Base-by-base conservation (phyloP, 2,329 filamentous ascomycete species). In the Gaeumannomyces tritici region DNA sequence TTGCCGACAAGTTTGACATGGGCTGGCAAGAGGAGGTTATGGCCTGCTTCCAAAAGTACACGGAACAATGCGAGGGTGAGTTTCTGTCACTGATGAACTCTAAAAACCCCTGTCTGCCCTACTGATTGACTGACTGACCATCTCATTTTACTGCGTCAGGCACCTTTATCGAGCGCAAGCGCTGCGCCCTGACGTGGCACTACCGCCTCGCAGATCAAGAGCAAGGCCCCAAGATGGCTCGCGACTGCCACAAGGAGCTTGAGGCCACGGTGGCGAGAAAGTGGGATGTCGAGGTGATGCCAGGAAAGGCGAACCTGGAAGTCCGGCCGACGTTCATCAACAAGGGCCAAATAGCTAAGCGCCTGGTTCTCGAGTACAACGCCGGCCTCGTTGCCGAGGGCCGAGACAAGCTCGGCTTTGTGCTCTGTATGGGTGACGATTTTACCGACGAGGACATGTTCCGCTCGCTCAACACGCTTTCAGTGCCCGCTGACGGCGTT, bases 391-490 rank as follows among this genome's bases (percentile, higher is more conserved):
- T 72, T 68, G 26, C 59, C 57, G n/a, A 27, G 31, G 60, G 28
- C 47, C 15, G 28, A 5, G 61, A 56, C n/a, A 59, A 64, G 1
- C 51, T 63, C n/a, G 56, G 4, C 79, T 97, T 98, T 71, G 87
- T 96, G 13, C 81, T 98, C 61, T 99, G 95, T 74, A 78, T 93
- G 65, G 95, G 95, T 55, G 95, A 99, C 74, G 95, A 99, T 71
- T 96, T 95, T 69, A 99, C 95, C 7, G 95, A 99, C 72, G 95
- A 99, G 82, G 93, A 96, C 88, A 87, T 88, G 85, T 98, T 98
- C 84, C 89, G 91, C 62, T 88, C 91, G 18, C 82, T 98, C 57
- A 86, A 86, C 69, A 79, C 77, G 0, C 73, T 83, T 5, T 81
- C 79, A 2, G 81, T 68, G 0, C 67, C 70, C 11, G 57, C 66